Conservation (phyloP, 2,329 filamentous ascomycete genomes). For the Aschersonia sp. region DNA sequence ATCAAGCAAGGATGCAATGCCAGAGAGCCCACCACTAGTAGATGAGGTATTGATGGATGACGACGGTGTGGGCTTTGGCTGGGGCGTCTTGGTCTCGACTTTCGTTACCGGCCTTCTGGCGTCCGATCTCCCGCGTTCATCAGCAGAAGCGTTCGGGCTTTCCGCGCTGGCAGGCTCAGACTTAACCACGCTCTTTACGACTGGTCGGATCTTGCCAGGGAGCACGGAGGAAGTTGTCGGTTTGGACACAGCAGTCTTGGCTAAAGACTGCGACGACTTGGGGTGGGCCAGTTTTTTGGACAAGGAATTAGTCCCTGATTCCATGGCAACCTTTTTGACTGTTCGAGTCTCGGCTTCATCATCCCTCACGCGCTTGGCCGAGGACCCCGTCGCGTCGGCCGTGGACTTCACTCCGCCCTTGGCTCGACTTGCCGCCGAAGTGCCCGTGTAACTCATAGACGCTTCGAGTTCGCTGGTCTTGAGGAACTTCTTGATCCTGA, state of each 20-base stretch:
- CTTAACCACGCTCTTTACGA: constrained; percentile 26
- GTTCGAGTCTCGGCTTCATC: constrained; percentile 21
- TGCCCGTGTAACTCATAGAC: constrained; percentile 22
- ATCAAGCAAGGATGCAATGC: constrained; percentile 39
- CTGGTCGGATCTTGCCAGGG: constrained; percentile 32
- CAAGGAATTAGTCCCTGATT: constrained; percentile 20
- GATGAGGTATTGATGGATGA: background rate
- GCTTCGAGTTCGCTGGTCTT: constrained; percentile 18
- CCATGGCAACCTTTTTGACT: constrained; percentile 27
- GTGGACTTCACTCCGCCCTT: constrained; percentile 17
- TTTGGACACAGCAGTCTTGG: constrained; percentile 17
- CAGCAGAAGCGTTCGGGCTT: constrained; percentile 10
- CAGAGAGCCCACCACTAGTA: constrained; percentile 22
- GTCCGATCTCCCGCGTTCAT: constrained; percentile 18
- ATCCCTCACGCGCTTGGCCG: constrained; percentile 22
- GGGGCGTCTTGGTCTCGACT: constrained; percentile 12
- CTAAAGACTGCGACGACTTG: constrained; percentile 15
- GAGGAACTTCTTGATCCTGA: constrained; percentile 26
- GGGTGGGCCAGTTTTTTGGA: constrained; percentile 24
- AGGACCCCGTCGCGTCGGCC: constrained; percentile 10
- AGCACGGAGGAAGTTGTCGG: constrained; percentile 20
- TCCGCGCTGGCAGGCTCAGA: constrained; percentile 14
- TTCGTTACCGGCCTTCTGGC: constrained; percentile 16
- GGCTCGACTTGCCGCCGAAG: constrained; percentile 22
- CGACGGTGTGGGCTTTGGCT: background rate